Conservation (phyloP, 2,329 filamentous ascomycete species). For the Sclerotinia sclerotiorum region DNA sequence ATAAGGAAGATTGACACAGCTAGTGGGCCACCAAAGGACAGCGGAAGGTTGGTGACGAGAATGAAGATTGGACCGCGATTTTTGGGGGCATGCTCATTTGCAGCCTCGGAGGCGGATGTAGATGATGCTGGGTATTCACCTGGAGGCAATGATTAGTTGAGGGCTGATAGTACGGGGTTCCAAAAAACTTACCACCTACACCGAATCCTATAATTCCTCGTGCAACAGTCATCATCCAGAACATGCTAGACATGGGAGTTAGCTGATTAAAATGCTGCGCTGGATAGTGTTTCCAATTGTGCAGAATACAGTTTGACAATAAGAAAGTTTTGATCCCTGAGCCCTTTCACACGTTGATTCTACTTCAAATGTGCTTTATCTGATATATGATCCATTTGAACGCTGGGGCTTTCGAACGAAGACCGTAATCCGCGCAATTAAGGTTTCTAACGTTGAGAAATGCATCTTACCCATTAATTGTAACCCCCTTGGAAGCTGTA, state of each 20-base stretch:
- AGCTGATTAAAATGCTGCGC: not conserved
- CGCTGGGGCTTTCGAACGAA: too few species aligned
- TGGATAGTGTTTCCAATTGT: not conserved
- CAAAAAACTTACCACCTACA: constrained; percentile 42
- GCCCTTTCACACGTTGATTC: too few species aligned
- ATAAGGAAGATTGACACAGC: constrained; percentile 50
- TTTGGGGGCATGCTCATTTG: constrained; percentile 47
- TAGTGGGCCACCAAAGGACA: constrained; percentile 45
- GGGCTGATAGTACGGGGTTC: not conserved
- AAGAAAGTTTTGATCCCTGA: not conserved
- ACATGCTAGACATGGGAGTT: constrained; percentile 43
- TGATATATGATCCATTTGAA: too few species aligned
- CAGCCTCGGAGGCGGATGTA: constrained; percentile 49
- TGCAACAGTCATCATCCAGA: constrained; percentile 53
- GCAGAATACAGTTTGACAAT: not conserved
- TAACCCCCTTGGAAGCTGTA: constrained; percentile 47
- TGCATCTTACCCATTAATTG: constrained; percentile 41
- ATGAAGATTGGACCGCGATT: constrained; percentile 47
- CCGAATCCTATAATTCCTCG: constrained; percentile 51
- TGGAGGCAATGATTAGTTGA: constrained; percentile 12
- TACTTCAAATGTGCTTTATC: too few species aligned
- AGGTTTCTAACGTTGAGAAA: too few species aligned
- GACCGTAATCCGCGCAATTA: too few species aligned
- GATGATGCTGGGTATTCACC: constrained; percentile 51
- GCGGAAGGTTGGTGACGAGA: constrained; percentile 48